These are phyloP conservation scores for Fonsecaea monophora DNA, from an alignment of 2,329 filamentous ascomycete species.

Conservation along the genomic window DNA sequence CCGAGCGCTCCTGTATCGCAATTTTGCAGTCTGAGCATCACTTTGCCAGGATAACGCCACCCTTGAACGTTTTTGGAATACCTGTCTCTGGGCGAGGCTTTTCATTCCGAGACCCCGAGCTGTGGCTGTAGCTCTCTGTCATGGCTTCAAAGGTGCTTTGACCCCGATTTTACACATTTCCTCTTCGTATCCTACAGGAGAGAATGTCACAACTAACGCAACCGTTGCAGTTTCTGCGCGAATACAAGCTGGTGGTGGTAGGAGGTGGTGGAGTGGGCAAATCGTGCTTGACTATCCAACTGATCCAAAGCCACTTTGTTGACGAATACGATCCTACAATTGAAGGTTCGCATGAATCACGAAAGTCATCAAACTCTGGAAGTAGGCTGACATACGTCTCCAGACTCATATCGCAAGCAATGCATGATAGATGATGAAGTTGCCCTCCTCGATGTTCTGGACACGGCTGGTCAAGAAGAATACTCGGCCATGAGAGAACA, in stretches of 20 bases:
- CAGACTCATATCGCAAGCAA: constrained; percentile 99
- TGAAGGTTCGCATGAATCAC: constrained; percentile 68
- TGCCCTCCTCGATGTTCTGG: constrained; percentile 94
- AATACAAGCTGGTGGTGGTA: constrained; percentile 96
- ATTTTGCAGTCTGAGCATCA: constrained; percentile 7
- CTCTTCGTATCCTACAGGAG: constrained; percentile 7
- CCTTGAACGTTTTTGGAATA: constrained; percentile 25
- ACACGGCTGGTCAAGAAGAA: constrained; percentile 98
- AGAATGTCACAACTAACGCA: constrained; percentile 46
- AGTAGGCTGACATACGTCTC: constrained; percentile 18
- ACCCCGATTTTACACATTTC: constrained; percentile 18
- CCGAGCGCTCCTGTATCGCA: constrained; percentile 27
- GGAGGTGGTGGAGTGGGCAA: constrained; percentile 98
- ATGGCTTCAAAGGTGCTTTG: constrained; percentile 53
- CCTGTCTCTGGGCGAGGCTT: constrained; percentile 31
- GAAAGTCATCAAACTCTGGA: neutral
- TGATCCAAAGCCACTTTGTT: constrained; percentile 95
- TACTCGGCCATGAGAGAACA: constrained; percentile 99
- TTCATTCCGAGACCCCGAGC: constrained; percentile 15
- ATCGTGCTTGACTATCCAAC: constrained; percentile 97
- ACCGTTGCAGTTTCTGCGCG: constrained; percentile 73
- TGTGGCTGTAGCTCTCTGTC: constrained; percentile 19
- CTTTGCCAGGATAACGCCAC: constrained; percentile 24
- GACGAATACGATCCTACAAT: constrained; percentile 99
- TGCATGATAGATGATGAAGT: constrained; percentile 99